Conservation (phyloP, 129 eudicot species). For the carrot (Daucus carota) region DNA sequence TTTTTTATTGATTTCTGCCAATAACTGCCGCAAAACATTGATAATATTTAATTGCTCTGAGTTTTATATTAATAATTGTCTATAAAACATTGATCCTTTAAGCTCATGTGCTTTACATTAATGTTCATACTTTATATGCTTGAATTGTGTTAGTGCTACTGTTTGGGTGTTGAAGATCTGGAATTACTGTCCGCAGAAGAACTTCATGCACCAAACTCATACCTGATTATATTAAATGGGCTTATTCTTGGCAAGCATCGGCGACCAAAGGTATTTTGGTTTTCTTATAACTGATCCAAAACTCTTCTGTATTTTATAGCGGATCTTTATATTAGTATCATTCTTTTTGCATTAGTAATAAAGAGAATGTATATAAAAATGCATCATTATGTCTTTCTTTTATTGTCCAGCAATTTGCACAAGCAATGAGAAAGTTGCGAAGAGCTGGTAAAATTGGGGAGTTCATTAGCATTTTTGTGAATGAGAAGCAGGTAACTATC, state of each 20-base stretch:
- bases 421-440: constrained; percentile 73
- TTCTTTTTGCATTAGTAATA: neutral
- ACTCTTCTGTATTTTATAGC: neutral
- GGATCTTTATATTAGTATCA: neutral
- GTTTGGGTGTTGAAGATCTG: constrained; percentile 83
- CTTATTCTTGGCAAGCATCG: constrained; percentile 91
- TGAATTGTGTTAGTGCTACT: constrained; percentile 47
- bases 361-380: neutral
- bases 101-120: neutral
- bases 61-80: neutral
- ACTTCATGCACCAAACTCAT: constrained; percentile 72
- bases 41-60: no score
- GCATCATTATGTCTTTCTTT: neutral
- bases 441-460: constrained; percentile 90
- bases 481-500: constrained; percentile 79
- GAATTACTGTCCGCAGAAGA: constrained; percentile 80
- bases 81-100: neutral
- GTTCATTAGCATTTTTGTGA: constrained; percentile 80
- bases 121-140: constrained; percentile 10
- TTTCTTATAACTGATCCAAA: no score
- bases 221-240: constrained; percentile 75
- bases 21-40: no score
- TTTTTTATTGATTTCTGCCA: neutral
- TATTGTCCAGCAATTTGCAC: constrained; percentile 51
- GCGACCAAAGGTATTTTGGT: constrained; percentile 54